Evolutionary conservation across 192 early-diverging fungal species (phyloP), one percentile per base, ranked within the genome.

Genomic region (Rhizophlyctis rosea): DNA sequence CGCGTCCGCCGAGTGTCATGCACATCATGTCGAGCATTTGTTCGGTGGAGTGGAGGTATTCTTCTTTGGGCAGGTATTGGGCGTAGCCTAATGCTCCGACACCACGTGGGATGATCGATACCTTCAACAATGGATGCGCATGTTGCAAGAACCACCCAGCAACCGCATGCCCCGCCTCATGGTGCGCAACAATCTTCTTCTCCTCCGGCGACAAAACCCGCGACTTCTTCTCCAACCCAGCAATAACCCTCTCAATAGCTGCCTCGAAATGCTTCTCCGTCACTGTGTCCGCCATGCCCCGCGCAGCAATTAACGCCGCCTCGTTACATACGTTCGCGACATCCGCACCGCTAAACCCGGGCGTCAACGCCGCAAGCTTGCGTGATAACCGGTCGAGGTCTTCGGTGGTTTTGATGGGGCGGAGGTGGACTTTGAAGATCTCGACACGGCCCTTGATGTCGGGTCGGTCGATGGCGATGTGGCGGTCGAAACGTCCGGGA

Each of bases 251-350:
- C 73, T 99, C 97, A 69, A 99, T 97, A 47, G 97, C 97, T 56
- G 84, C 79, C 76, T 99, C 97, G 81, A 99, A 99, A 72, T 99
- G 92, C 64, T 77, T 85, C 62, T 90, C 90, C 47, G 78, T 64
- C 3, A 99, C 97, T 5, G 73, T 76, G 28, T 88, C 81, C 30
- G 90, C 82, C n/a, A 82, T 81, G 56, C 84, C 73, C 51, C 97
- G 87, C 51, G 97, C 97, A 18, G 93, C 97, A 67, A 97, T 96
- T 60, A 99, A 83, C 29, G 97, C 97, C 34, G 95, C 94, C 78
- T 99, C 97, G 61, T 99, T 99, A 74, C 95, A 99, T 14, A 98
- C 97, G 74, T 99, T 99, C 69, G 88, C 87, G 57, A 99, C 88
- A 71, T 99, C 97, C 24, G 97, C 97, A 54, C 97, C 97, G 14